Base-by-base conservation (phyloP, 805 yeast species). In the Kluyveromyces nonfermentans region DNA sequence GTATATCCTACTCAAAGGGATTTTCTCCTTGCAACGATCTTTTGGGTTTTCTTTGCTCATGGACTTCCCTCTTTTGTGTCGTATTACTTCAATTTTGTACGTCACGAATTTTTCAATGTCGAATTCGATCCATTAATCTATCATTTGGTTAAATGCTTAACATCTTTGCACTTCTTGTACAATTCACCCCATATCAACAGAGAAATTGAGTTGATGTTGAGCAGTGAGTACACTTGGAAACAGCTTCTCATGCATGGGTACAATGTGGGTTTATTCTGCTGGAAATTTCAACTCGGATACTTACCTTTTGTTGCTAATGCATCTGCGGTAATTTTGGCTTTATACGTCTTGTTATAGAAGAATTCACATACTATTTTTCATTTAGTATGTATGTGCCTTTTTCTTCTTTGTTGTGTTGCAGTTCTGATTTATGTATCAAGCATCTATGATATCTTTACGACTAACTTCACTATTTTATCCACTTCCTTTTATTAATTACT, bases 101-200 rank as follows among this genome's bases (percentile, higher is more conserved):
- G 63, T 36, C 56, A 57, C 42, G 63, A 57, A 28, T 44, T 55
- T 31, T 46, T 46, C 39, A 42, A 50, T 33, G 50, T 60, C 30
- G 52, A 53, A 31, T 34, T 57, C 28, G 64, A 60, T 43, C 64
- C 63, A 17, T 56, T 60, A 62, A 51, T 54, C n/a, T 50, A 52
- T 46, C 55, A 58, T 43, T 31, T 60, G 18, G 33, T 54, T n/a
- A 60, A 56, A 41, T 50, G 47, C 5, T 41, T 57, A 17, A 33
- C 57, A 14, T 47, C 54, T 40, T 45, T 53, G 36, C 42, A 51
- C 12, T 43, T 56, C 16, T 18, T 50, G 38, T 47, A 50, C 30
- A 39, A 44, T 41, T 35, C 41, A 18, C 47, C 48, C 12, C 45
- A 42, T 34, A 37, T 43, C 39, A 41, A 41, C 20, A 38, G 38